Conservation (phyloP, 192 early-diverging fungal genomes). For the Diversispora epigaea region DNA sequence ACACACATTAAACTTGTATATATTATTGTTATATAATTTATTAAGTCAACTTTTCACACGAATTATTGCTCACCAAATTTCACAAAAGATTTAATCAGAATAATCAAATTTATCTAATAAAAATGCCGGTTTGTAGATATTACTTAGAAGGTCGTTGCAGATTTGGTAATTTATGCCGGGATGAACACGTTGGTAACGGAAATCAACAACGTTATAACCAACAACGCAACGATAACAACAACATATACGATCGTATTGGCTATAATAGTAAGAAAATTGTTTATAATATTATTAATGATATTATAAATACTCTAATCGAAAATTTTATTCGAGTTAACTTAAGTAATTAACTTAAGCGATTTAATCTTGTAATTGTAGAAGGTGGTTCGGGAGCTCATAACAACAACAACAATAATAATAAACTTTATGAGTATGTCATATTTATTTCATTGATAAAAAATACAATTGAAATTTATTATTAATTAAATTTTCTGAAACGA, state of each 20-base stretch:
- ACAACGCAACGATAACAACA: constrained; percentile 36
- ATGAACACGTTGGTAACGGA: constrained; percentile 48
- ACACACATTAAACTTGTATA: too few species aligned
- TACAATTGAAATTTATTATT: constrained; percentile 3
- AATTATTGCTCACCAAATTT: too few species aligned
- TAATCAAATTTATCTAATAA: neutral
- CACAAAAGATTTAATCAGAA: too few species aligned
- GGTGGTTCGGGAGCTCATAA: too few species aligned
- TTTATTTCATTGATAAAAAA: neutral
- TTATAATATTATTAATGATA: neutral
- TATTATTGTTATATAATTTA: too few species aligned
- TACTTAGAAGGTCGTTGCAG: constrained; percentile 57
- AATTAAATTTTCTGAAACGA: neutral
- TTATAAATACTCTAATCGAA: neutral
- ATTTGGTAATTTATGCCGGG: constrained; percentile 52
- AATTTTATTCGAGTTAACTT: too few species aligned
- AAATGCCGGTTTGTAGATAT: constrained; percentile 30
- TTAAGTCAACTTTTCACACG: too few species aligned
- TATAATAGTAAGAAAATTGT: neutral
- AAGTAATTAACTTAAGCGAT: too few species aligned
- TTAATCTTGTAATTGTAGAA: too few species aligned
- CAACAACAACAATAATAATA: too few species aligned
- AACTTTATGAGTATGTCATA: neutral
- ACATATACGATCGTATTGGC: constrained; percentile 34
- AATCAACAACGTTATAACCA: neutral